Evolutionary conservation across 345 rosid species (phyloP).

Genomic region (Acer yangbiense): DNA sequence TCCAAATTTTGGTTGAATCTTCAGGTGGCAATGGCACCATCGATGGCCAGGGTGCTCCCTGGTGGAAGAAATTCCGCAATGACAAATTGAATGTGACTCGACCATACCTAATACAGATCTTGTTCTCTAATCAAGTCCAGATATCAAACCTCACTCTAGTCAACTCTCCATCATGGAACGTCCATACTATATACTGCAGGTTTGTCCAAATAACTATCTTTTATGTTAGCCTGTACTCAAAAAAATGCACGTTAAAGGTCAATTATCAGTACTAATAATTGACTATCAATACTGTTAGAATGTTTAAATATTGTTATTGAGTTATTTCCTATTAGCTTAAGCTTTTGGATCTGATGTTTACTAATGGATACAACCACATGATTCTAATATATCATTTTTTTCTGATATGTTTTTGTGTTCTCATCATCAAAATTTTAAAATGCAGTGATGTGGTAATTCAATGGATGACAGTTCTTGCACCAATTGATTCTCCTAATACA

Average conservation of each 20-base stretch:
- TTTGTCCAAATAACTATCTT: background rate
- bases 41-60: conserved; percentile 63
- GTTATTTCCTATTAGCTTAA: no score
- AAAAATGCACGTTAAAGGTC: no score
- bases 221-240: no score
- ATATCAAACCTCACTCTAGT: conserved; percentile 62
- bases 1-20: background rate
- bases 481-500: conserved; percentile 70
- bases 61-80: conserved; percentile 65
- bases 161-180: conserved; percentile 75
- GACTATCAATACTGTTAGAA: no score
- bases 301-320: no score
- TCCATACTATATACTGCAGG: conserved; percentile 70
- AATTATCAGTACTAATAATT: no score
- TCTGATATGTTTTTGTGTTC: background rate
- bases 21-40: conserved; percentile 70
- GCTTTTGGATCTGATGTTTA: no score
- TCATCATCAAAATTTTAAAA: background rate
- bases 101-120: conserved; percentile 66
- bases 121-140: conserved; percentile 56
- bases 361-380: background rate
- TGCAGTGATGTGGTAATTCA: conserved; percentile 49
- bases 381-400: background rate
- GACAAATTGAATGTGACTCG: conserved; percentile 47
- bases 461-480: conserved; percentile 62